Conservation (phyloP, 1,284 basidiomycete species). For the Cerioporus squamosus region DNA sequence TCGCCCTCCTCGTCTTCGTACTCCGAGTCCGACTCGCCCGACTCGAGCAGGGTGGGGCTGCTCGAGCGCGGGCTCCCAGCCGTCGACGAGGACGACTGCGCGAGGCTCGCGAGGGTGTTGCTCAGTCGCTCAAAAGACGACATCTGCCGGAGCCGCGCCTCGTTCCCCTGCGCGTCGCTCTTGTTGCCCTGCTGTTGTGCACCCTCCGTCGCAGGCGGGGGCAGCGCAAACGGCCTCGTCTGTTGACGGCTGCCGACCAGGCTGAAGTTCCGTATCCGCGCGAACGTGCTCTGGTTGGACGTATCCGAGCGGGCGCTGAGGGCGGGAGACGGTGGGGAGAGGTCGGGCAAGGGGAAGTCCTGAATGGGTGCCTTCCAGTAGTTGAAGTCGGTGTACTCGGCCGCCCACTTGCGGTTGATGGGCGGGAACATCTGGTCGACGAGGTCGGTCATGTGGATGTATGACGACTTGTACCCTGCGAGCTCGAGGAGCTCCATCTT, state of each 20-base stretch:
- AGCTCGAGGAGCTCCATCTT: conserved; percentile 97
- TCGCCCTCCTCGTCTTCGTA: conserved; percentile 43
- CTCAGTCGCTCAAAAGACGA: conserved; percentile 73
- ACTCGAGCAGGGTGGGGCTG: conserved; percentile 56
- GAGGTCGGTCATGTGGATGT: conserved; percentile 97
- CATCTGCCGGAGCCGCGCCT: conserved; percentile 61
- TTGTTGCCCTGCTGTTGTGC: conserved; percentile 26
- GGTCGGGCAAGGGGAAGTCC: conserved; percentile 85
- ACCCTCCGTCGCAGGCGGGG: conserved; percentile 35
- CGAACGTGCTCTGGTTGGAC: conserved; percentile 73
- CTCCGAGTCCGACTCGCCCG: conserved; percentile 66
- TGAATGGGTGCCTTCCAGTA: conserved; percentile 89
- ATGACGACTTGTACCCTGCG: conserved; percentile 97
- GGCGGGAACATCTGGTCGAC: conserved; percentile 99
- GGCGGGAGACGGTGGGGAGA: conserved; percentile 91
- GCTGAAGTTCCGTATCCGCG: conserved; percentile 82
- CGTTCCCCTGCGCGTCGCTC: conserved; percentile 17
- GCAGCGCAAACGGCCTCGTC: conserved; percentile 33
- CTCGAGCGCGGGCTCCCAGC: conserved; percentile 54
- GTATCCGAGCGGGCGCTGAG: conserved; percentile 91
- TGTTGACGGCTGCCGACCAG: conserved; percentile 59
- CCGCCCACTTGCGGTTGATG: conserved; percentile 84
- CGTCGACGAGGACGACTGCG: conserved; percentile 42
- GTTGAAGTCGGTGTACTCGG: conserved; percentile 97
- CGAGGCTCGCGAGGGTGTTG: conserved; percentile 55